Conservation (phyloP, 441 rosid genomes). For the Brassica hybrid region DNA sequence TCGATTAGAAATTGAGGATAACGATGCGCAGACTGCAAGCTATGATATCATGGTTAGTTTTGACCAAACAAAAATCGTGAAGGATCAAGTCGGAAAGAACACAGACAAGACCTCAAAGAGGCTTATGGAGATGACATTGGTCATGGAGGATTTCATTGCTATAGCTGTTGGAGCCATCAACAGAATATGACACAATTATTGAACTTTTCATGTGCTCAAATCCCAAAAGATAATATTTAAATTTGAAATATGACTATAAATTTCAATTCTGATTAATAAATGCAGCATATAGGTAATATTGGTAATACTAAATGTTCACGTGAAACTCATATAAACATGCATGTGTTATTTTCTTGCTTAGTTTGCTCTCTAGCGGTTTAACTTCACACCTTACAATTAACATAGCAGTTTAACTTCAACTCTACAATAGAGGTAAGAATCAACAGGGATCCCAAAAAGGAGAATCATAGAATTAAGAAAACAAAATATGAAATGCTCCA, state of each 20-base stretch:
- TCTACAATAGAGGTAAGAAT: neutral
- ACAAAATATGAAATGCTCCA: neutral
- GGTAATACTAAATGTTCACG: neutral
- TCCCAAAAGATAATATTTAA: neutral
- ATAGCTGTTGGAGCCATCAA: neutral
- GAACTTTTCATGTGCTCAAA: neutral
- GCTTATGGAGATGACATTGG: neutral
- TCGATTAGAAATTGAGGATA: neutral
- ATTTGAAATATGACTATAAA: neutral
- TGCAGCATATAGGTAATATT: neutral
- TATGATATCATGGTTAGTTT: neutral
- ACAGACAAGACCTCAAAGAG: neutral
- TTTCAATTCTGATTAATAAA: neutral
- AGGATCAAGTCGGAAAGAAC: neutral
- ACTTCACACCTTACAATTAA: neutral
- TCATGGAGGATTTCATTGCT: neutral
- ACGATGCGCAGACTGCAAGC: neutral
- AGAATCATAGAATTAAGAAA: neutral
- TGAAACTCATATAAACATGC: neutral
- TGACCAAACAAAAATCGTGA: neutral
- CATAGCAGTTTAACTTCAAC: neutral
- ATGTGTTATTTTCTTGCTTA: neutral
- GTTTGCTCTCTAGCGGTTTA: neutral
- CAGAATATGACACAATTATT: neutral
- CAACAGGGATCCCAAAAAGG: neutral